Evolutionary conservation across 139 green algal genomes (phyloP), one percentile per base, ranked within the genome.

Genomic region (Desmodesmus armatus): DNA sequence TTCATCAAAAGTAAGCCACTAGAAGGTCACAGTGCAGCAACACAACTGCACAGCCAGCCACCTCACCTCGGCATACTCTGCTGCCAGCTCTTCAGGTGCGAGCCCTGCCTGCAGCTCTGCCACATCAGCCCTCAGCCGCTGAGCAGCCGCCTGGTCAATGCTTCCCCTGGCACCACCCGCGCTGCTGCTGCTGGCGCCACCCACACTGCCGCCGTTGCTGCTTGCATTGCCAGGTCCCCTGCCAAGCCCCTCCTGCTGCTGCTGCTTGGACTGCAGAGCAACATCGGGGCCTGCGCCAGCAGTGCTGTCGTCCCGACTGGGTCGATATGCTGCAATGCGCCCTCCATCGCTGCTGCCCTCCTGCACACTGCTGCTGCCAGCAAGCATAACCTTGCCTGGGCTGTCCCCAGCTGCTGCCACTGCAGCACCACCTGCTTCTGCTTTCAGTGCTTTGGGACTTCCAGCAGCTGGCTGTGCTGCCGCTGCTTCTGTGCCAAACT

Each of bases 191-290:
- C 55, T 58, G 55, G 13, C 9, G 17, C 53, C 55, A 47, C 51
- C 39, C 11, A 49, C 49, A 69, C 25, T 58, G 55, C 33, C 76
- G 72, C n/a, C 17, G 53, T 51, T 80, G 76, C 76, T 82, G 76
- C 37, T 55, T 21, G 29, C n/a, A n/a, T n/a, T n/a, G n/a, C n/a
- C 60, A 44, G 21, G 33, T n/a, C 15, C 35, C 66, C 33, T 49
- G 66, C 66, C n/a, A 21, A 21, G 66, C 66, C 31, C 35, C 53
- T 63, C 25, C 25, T 82, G 47, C 19, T 70, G 35, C 35, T 66
- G 53, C 33, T 55, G 27, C 47, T 53, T 5, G 21, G 15, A 31
- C 2, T 27, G 71, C 71, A n/a, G n/a, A n/a, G n/a, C n/a, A n/a
- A n/a, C n/a, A n/a, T n/a, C n/a, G n/a, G n/a, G n/a, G n/a, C n/a